Evolutionary conservation across 1,139 yeast genomes (phyloP).

Genomic region (Candida tropicalis): DNA sequence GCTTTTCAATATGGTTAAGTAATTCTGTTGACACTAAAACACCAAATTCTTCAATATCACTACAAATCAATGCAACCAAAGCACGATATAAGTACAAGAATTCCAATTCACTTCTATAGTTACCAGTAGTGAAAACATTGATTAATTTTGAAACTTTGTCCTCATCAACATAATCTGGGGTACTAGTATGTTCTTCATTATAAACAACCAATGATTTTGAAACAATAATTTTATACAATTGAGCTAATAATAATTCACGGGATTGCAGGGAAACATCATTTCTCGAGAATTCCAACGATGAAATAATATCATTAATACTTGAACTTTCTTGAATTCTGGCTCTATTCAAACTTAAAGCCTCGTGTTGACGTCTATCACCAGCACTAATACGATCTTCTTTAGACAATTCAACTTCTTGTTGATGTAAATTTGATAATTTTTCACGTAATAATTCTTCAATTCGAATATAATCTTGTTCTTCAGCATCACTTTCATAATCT

Average conservation of each 20-base stretch:
- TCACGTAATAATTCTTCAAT: conserved; percentile 44
- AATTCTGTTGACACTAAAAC: conserved; percentile 45
- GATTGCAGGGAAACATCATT: conserved; percentile 50
- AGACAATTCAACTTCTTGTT: conserved; percentile 19
- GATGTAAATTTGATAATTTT: conserved; percentile 39
- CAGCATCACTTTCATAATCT: conserved; percentile 47
- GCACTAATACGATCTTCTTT: conserved; percentile 19
- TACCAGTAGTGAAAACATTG: conserved; percentile 31
- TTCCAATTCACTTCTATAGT: conserved; percentile 46
- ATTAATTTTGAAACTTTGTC: conserved; percentile 38
- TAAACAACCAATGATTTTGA: conserved; percentile 42
- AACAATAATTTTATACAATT: conserved; percentile 50
- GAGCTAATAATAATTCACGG: conserved; percentile 54
- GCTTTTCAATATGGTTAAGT: conserved; percentile 32
- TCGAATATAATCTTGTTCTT: conserved; percentile 41
- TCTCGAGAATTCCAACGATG: conserved; percentile 42
- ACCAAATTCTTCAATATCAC: conserved; percentile 57
- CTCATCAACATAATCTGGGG: conserved; percentile 38
- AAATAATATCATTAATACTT: conserved; percentile 43
- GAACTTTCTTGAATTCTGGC: conserved; percentile 40
- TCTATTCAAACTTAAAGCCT: conserved; percentile 35
- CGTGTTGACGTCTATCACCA: conserved; percentile 34
- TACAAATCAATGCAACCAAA: conserved; percentile 43
- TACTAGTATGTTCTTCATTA: conserved; percentile 41
- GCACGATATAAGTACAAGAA: conserved; percentile 46